phyloP scores from a whole-genome alignment of 2,329 filamentous ascomycete genomes.

The Neopestalotiopsis sp. region DNA sequence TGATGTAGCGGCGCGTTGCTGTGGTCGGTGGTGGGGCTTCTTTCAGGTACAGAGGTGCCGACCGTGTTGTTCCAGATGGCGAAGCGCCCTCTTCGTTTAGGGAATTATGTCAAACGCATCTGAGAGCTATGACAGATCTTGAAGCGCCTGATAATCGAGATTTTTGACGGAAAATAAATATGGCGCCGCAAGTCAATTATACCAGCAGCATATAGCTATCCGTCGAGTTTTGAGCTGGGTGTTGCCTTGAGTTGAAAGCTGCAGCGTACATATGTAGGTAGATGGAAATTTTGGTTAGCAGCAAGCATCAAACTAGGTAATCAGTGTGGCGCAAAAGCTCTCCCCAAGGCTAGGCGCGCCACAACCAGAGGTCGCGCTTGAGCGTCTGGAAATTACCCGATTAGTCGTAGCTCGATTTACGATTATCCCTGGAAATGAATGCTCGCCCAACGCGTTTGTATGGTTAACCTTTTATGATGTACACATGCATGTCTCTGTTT shows the following conservation, averaged over 20 bases:
- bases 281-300: slow-evolving; percentile 18
- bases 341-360: slow-evolving; percentile 3
- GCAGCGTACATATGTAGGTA: background rate
- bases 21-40: slow-evolving; percentile 20
- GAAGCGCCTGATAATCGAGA: background rate
- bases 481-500: background rate
- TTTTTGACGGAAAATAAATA: background rate
- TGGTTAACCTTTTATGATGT: background rate
- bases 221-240: slow-evolving; percentile 5
- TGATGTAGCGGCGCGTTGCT: slow-evolving; percentile 19
- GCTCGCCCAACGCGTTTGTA: background rate
- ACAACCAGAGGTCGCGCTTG: slow-evolving; percentile 1
- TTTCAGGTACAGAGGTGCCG: slow-evolving; percentile 27
- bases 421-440: background rate
- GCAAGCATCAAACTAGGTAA: slow-evolving; percentile 1
- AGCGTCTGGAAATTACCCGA: background rate
- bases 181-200: background rate
- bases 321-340: slow-evolving; percentile 4
- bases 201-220: background rate
- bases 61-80: slow-evolving; percentile 35
- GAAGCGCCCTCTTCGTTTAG: slow-evolving; percentile 27
- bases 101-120: slow-evolving; percentile 27
- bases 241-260: background rate
- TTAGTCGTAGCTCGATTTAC: background rate
- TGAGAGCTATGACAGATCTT: slow-evolving; percentile 19